Percentiles rank a stretch among this genome's conserved stretches.
These are phyloP conservation scores for Venturia asperata DNA, from an alignment of 2,329 filamentous ascomycete species.

Conservation along the genomic window DNA sequence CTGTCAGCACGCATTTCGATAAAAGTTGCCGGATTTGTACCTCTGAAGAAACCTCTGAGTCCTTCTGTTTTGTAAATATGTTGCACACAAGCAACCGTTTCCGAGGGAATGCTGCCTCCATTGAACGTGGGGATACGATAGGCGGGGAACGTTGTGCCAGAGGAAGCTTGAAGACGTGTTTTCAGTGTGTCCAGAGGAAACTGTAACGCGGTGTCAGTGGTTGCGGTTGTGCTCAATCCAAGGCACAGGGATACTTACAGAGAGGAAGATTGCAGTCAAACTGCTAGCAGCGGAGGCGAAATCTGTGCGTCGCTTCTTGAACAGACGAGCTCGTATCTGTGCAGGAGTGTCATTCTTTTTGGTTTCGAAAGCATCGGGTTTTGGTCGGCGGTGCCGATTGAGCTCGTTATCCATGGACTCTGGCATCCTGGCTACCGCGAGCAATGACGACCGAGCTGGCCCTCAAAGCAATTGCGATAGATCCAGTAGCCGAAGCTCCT, in stretches of 20 bases:
- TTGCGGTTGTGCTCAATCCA: conserved; percentile 63
- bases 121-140: conserved; percentile 9
- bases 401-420: conserved; percentile 25
- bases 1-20: conserved; percentile 21
- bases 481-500: conserved; percentile 15
- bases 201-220: conserved; percentile 40
- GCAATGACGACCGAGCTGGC: conserved; percentile 46
- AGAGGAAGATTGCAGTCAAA: not conserved
- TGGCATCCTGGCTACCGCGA: conserved; percentile 40
- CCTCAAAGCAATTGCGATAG: conserved; percentile 54
- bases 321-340: conserved; percentile 37
- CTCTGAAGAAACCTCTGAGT: conserved; percentile 45
- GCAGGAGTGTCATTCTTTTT: not conserved
- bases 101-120: conserved; percentile 56
- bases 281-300: conserved; percentile 59
- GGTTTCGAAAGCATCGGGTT: conserved; percentile 29
- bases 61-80: conserved; percentile 58
- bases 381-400: conserved; percentile 26
- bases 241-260: not conserved
- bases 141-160: conserved; percentile 22
- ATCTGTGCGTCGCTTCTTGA: conserved; percentile 73
- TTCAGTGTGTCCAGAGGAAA: conserved; percentile 19
- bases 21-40: conserved; percentile 30
- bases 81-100: conserved; percentile 66
- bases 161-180: conserved; percentile 22